A percentile compares a stretch with the other conserved stretches of the same genome.
These are phyloP conservation scores for Phytophthora boehmeriae DNA, from an alignment of 352 stramenopile genomes.

Conservation along the genomic window DNA sequence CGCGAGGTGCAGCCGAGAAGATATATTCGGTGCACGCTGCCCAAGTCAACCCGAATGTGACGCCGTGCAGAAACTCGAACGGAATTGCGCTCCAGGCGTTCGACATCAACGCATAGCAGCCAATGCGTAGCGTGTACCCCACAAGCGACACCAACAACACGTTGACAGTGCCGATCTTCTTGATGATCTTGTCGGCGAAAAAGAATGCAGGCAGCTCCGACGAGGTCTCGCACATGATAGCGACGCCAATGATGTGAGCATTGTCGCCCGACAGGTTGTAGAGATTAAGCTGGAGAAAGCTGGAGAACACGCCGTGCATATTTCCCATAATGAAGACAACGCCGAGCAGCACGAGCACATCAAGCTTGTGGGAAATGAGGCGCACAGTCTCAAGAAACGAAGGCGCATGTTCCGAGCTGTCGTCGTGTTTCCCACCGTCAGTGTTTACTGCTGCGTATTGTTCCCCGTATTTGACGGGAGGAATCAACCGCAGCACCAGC, in stretches of 20 bases:
- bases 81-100: slow-evolving; percentile 78
- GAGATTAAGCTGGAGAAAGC: slow-evolving; percentile 77
- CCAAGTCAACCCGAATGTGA: slow-evolving; percentile 75
- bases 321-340: slow-evolving; percentile 79
- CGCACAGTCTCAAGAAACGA: slow-evolving; percentile 46
- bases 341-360: slow-evolving; percentile 64
- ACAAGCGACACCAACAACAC: slow-evolving; percentile 68
- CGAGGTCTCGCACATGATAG: slow-evolving; percentile 74
- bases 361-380: slow-evolving; percentile 42
- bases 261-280: slow-evolving; percentile 78
- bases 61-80: slow-evolving; percentile 78
- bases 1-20: slow-evolving; percentile 57
- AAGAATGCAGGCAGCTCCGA: slow-evolving; percentile 84
- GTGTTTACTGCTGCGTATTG: slow-evolving; percentile 16
- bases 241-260: slow-evolving; percentile 72
- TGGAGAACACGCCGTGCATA: slow-evolving; percentile 76
- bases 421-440: slow-evolving; percentile 1
- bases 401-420: slow-evolving; percentile 10
- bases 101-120: slow-evolving; percentile 74
- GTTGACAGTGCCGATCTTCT: slow-evolving; percentile 66
- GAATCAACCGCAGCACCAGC: slow-evolving; percentile 56
- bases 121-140: slow-evolving; percentile 65
- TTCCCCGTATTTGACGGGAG: slow-evolving; percentile 41
- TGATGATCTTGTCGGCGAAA: slow-evolving; percentile 71
- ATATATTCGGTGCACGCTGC: slow-evolving; percentile 75